phyloP scores from a whole-genome alignment of 352 stramenopile genomes.

The Phytophthora citricola region DNA sequence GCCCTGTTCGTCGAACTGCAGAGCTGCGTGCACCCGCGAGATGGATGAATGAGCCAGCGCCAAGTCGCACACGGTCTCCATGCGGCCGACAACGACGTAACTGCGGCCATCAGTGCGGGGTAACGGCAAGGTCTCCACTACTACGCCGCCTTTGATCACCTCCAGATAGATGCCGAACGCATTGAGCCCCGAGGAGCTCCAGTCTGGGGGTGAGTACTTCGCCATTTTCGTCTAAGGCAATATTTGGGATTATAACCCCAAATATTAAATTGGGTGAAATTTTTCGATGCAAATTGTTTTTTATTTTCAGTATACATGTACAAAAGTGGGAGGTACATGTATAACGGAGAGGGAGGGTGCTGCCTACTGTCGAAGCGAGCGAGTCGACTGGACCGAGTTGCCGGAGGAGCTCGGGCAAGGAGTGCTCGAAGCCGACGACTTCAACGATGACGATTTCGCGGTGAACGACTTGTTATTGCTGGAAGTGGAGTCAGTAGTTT shows the following conservation, averaged over 20 bases:
- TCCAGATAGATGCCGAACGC: constrained; percentile 66
- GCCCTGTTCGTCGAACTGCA: constrained; percentile 75
- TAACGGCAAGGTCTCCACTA: constrained; percentile 57
- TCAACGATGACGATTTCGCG: too few relatives aligned
- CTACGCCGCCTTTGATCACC: constrained; percentile 68
- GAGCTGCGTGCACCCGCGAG: constrained; percentile 72
- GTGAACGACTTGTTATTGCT: too few relatives aligned
- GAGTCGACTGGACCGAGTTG: not conserved
- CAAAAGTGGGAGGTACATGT: not conserved
- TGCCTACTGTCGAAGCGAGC: constrained; percentile 6
- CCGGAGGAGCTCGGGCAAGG: too few relatives aligned
- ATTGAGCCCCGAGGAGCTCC: constrained; percentile 56
- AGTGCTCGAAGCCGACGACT: too few relatives aligned
- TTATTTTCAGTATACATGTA: not conserved
- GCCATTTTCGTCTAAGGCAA: constrained; percentile 21
- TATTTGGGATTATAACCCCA: not conserved
- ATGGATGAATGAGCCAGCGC: constrained; percentile 79
- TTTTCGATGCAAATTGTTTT: not conserved
- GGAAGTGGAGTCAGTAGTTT: not conserved
- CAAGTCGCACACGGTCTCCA: constrained; percentile 73
- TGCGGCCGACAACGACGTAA: constrained; percentile 63
- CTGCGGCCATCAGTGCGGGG: constrained; percentile 34
- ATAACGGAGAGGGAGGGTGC: not conserved
- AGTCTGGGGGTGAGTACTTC: constrained; percentile 57
- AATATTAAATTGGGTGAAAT: too few relatives aligned